Evolutionary conservation across 768 basidiomycete species (phyloP), one percentile per base, ranked within the genome.

Genomic region (Leccinum subgranulosum): DNA sequence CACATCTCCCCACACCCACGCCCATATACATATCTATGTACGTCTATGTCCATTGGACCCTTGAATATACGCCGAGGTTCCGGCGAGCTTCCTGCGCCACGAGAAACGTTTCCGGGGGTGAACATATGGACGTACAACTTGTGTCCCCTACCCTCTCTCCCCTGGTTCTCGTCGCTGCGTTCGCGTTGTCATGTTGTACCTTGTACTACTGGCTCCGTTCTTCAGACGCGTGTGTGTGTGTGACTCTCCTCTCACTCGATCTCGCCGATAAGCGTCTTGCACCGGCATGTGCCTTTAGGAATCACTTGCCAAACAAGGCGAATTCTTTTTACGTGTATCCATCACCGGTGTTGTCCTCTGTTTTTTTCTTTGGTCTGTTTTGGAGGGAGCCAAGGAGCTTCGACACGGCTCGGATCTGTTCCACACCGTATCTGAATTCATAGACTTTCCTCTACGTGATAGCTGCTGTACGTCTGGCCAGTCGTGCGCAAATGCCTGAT

Each of bases 241-340:
- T 21, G 41, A 43, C 11, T 19, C 41, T 19, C 2, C 19, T 17
- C 41, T 43, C 21, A 23, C 41, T 43, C 41, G 41, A 43, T 43
- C 10, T 43, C 6, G 41, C n/a, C 39, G 39, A 19, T 41, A 41
- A n/a, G 39, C 39, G 39, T 43, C 41, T 43, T 43, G 41, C 41
- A 43, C 41, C 19, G 19, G 41, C 41, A 19, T 43, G 41, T 43
- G 41, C 41, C 41, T 43, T 43, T n/a, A 43, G 2, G 19, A 43
- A 43, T 21, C 41, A 43, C 41, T 43, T 43, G 10, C 41, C 41
- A 43, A 43, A 43, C 41, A 10, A 19, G 41, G 41, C 41, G 19
- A 43, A 12, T 43, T 43, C 41, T 19, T 55, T 53, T 55, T 55
- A 55, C 54, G 54, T 55, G 49, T 55, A 55, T 36, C 49, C 50